Evolutionary conservation across 176 grass and related monocot species (phyloP).

Genomic region (Rhipidocladum racemiflorum): DNA sequence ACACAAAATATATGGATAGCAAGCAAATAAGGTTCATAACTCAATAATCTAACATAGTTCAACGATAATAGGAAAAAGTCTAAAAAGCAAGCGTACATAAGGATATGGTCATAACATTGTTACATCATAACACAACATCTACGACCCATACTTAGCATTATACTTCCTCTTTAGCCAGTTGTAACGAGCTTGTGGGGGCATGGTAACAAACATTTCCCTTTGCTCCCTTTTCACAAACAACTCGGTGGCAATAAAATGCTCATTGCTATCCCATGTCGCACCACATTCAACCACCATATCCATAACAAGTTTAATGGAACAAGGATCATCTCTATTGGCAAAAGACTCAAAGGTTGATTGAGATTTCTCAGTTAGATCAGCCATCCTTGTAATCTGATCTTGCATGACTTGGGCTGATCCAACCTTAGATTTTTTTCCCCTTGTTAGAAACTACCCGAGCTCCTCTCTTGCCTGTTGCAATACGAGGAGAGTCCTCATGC

Average conservation of each 20-base stretch:
- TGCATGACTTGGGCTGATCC: neutral
- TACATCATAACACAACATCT: too few relatives aligned
- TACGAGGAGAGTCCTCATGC: neutral
- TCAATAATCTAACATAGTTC: too few relatives aligned
- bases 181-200: too few relatives aligned
- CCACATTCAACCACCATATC: too few relatives aligned
- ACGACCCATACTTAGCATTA: too few relatives aligned
- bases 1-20: too few relatives aligned
- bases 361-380: neutral
- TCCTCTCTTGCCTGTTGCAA: neutral
- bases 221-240: neutral
- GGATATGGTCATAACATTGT: too few relatives aligned
- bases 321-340: neutral
- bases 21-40: too few relatives aligned
- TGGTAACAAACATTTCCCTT: neutral
- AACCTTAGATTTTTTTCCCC: neutral
- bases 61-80: too few relatives aligned
- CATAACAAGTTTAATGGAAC: neutral
- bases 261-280: neutral
- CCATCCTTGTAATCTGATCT: neutral
- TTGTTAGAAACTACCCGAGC: neutral
- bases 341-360: neutral
- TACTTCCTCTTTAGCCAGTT: too few relatives aligned
- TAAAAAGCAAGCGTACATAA: too few relatives aligned
- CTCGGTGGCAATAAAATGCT: neutral